Percentiles rank a stretch among this genome's conserved stretches.
Conservation (phyloP, 2,329 filamentous ascomycete genomes). For the Cordyceps javanica region DNA sequence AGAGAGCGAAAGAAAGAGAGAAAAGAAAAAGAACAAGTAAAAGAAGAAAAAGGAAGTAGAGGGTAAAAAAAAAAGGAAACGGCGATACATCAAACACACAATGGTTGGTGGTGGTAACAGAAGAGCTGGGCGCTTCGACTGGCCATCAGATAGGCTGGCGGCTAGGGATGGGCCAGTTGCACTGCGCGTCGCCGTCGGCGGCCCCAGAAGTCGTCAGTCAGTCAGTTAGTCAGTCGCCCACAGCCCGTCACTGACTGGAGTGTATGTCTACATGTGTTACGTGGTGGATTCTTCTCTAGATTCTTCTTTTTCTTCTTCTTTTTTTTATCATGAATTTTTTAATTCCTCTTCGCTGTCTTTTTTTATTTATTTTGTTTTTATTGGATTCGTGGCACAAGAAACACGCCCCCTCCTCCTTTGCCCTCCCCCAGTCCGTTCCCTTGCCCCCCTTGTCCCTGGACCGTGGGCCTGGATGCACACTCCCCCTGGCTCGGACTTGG, state of each 20-base stretch:
- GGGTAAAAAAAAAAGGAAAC: background rate
- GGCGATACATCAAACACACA: background rate
- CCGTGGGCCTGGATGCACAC: background rate
- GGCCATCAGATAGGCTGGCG: background rate
- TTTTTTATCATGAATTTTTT: background rate
- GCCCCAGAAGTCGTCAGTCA: too few relatives aligned
- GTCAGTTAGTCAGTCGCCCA: too few relatives aligned
- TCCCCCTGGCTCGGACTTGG: background rate
- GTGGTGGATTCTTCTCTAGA: too few relatives aligned
- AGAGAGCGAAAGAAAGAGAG: background rate
- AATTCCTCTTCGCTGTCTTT: background rate
- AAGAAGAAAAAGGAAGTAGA: background rate
- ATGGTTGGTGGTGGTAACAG: too few relatives aligned
- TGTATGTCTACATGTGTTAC: background rate
- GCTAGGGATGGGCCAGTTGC: background rate
- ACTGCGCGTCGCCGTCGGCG: background rate
- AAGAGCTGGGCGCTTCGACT: constrained; percentile 5
- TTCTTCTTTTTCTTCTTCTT: background rate
- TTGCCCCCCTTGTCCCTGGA: background rate
- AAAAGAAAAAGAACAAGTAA: background rate
- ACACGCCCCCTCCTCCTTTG: background rate
- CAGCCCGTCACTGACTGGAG: background rate
- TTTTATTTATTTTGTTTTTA: background rate
- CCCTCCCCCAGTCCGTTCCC: background rate
- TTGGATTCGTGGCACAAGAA: too few relatives aligned